Conservation (phyloP, 2,329 filamentous ascomycete species). For the Cercospora zeina region DNA sequence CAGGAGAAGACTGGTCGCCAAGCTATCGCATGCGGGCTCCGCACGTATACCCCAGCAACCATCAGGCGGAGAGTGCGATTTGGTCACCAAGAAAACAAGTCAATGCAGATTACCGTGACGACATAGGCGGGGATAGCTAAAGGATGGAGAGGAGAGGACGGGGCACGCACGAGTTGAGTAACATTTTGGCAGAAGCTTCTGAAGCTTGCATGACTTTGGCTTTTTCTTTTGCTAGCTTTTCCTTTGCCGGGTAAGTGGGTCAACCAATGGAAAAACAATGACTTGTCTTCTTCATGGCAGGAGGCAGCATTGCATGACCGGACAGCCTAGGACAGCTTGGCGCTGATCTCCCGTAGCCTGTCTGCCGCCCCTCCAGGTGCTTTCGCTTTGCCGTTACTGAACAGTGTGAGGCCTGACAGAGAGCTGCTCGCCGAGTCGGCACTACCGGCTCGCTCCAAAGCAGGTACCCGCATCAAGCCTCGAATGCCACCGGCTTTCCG, state of each 20-base stretch:
- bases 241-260: not conserved
- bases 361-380: constrained; percentile 31
- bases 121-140: not conserved
- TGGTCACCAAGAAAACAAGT: not conserved
- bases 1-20: not conserved
- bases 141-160: not conserved
- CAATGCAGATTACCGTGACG: not conserved
- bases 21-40: constrained; percentile 2
- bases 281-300: not conserved
- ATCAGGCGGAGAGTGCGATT: not conserved
- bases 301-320: not conserved
- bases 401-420: constrained; percentile 30
- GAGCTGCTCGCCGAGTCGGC: constrained; percentile 32
- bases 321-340: constrained; percentile 11
- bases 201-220: not conserved
- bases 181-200: not conserved
- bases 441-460: constrained; percentile 29
- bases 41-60: not conserved
- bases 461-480: constrained; percentile 43
- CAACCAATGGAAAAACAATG: not conserved
- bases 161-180: not conserved
- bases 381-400: constrained; percentile 26
- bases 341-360: constrained; percentile 33
- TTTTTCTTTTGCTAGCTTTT: not conserved
- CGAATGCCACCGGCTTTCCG: constrained; percentile 57